These are phyloP conservation scores for Apiotrichum porosum DNA, from an alignment of 1,284 basidiomycete genomes.

Conservation along the genomic window DNA sequence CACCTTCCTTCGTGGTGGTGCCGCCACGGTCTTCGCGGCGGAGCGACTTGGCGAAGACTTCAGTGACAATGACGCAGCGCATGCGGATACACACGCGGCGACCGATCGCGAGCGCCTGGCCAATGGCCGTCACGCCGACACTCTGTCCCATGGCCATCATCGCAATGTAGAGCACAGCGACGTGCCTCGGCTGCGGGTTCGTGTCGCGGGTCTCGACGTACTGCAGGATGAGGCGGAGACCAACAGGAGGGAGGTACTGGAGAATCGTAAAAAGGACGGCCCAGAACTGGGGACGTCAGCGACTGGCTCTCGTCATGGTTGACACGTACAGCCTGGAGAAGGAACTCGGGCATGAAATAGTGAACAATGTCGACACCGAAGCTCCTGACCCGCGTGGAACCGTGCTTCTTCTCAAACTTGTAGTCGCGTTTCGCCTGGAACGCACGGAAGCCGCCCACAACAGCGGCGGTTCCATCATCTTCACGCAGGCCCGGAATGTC, in stretches of 20 bases:
- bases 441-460: slow-evolving; percentile 47
- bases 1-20: slow-evolving; percentile 28
- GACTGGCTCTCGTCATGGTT: too few species aligned
- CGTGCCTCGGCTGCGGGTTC: slow-evolving; percentile 47
- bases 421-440: slow-evolving; percentile 27
- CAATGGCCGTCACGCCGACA: slow-evolving; percentile 44
- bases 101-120: slow-evolving; percentile 52
- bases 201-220: slow-evolving; percentile 47
- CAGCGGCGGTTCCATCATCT: slow-evolving; percentile 52
- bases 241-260: slow-evolving; percentile 52
- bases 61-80: slow-evolving; percentile 53
- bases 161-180: slow-evolving; percentile 53
- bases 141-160: slow-evolving; percentile 52
- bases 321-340: slow-evolving; percentile 29
- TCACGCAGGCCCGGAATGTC: slow-evolving; percentile 53
- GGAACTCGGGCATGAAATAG: slow-evolving; percentile 28
- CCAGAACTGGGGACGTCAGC: slow-evolving; percentile 42
- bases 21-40: slow-evolving; percentile 52
- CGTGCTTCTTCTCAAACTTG: slow-evolving; percentile 21
- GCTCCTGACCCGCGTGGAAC: slow-evolving; percentile 29
- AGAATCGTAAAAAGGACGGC: slow-evolving; percentile 48
- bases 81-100: slow-evolving; percentile 50
- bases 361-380: slow-evolving; percentile 41
- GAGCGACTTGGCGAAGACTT: slow-evolving; percentile 56
- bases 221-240: slow-evolving; percentile 52